phyloP scores from a whole-genome alignment of 2,329 filamentous ascomycete species.

The Penicillium carneum region DNA sequence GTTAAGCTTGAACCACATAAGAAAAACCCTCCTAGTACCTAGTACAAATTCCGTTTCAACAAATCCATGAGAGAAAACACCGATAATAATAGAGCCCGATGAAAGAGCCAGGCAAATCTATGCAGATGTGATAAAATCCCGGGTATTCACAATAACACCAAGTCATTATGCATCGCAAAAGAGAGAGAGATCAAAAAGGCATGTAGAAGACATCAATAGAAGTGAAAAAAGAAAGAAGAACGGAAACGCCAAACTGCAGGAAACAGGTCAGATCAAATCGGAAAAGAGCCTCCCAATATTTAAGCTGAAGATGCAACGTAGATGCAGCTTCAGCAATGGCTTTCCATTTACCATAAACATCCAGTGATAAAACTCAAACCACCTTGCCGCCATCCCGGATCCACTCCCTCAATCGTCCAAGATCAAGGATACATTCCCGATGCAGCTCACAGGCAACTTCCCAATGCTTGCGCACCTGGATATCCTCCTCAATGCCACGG shows the following conservation, averaged over 20 bases:
- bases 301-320: not conserved
- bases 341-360: not conserved
- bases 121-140: conserved; percentile 14
- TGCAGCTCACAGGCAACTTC: conserved; percentile 57
- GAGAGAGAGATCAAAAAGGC: conserved; percentile 4
- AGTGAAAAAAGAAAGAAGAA: conserved; percentile 3
- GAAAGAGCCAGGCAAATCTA: conserved; percentile 8
- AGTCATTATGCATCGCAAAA: conserved; percentile 18
- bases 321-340: not conserved
- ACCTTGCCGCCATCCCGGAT: conserved; percentile 46
- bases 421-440: conserved; percentile 51
- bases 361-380: conserved; percentile 15
- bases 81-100: not conserved
- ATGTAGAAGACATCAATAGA: conserved; percentile 11
- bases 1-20: not conserved
- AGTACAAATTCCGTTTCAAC: not conserved
- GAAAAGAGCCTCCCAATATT: not conserved
- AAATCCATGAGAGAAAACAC: conserved; percentile 2
- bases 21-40: too few species aligned
- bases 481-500: conserved; percentile 56
- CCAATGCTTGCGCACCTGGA: conserved; percentile 56
- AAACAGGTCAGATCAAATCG: not conserved
- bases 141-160: conserved; percentile 23
- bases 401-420: conserved; percentile 52
- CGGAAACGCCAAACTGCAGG: not conserved